A percentile compares a stretch with the other conserved stretches of the same genome.
phyloP scores from a whole-genome alignment of 2,329 filamentous ascomycete genomes.

The Chlorencoelia australis region DNA sequence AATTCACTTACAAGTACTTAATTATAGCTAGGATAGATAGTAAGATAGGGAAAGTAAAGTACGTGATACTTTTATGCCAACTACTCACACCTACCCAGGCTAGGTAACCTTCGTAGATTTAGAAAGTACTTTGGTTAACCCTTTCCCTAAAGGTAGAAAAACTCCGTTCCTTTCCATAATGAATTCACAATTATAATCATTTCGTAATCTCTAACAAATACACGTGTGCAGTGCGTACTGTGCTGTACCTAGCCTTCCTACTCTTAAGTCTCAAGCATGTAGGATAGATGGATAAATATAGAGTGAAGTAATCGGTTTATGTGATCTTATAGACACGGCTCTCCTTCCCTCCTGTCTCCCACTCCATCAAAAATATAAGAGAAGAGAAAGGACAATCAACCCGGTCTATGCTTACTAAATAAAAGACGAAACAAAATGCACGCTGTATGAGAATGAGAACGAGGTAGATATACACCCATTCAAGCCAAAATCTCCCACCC shows the following conservation, averaged over 20 bases:
- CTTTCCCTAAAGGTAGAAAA: background rate
- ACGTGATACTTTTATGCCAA: too few species aligned
- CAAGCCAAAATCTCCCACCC: slow-evolving; percentile 1
- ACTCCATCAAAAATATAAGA: slow-evolving; percentile 20
- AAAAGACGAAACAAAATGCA: background rate
- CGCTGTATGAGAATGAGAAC: too few species aligned
- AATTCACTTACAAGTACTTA: too few species aligned
- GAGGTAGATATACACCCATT: too few species aligned
- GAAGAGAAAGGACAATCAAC: background rate
- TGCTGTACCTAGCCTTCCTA: background rate
- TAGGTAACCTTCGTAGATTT: background rate
- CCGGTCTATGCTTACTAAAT: background rate
- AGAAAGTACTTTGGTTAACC: background rate
- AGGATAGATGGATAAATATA: too few species aligned
- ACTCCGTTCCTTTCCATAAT: background rate
- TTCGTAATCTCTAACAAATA: background rate
- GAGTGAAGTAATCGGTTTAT: background rate
- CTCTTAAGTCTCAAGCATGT: too few species aligned
- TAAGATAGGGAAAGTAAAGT: too few species aligned
- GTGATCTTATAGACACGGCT: background rate
- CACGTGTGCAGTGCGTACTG: background rate
- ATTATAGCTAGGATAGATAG: too few species aligned
- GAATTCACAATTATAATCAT: background rate
- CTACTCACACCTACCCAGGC: too few species aligned
- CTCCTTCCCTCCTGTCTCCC: slow-evolving; percentile 18